Evolutionary conservation across 371 early-diverging fungal species (phyloP).

Genomic region (Mucor plumbeus): DNA sequence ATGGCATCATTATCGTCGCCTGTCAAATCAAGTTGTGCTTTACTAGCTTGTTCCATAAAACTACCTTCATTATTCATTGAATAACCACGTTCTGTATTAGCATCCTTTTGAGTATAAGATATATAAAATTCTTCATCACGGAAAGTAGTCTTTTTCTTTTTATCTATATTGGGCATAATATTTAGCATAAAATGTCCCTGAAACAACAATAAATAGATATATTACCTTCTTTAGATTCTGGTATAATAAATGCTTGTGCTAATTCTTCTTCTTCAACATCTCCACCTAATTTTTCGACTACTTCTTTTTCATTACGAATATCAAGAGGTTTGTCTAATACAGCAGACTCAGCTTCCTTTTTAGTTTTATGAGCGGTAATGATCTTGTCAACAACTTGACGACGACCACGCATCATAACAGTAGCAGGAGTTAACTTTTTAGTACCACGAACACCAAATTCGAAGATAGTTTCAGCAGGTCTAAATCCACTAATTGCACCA

Average conservation of each 20-base stretch:
- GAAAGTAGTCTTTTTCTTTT: constrained; percentile 42
- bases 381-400: constrained; percentile 64
- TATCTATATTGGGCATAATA: constrained; percentile 14
- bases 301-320: constrained; percentile 26
- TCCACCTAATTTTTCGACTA: constrained; percentile 39
- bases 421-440: constrained; percentile 73
- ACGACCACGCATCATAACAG: constrained; percentile 80
- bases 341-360: constrained; percentile 17
- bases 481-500: constrained; percentile 75
- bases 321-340: constrained; percentile 16
- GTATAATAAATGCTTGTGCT: constrained; percentile 54
- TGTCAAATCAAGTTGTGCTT: constrained; percentile 79
- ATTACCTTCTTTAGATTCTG: constrained; percentile 28
- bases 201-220: too few relatives aligned
- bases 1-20: constrained; percentile 84
- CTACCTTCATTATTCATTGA: constrained; percentile 75
- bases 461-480: constrained; percentile 92
- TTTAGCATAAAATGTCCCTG: too few relatives aligned
- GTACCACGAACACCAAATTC: constrained; percentile 87
- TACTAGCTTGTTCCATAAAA: constrained; percentile 83
- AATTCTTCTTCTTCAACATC: constrained; percentile 61
- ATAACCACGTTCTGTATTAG: constrained; percentile 92
- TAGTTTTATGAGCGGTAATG: constrained; percentile 55
- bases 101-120: constrained; percentile 84
- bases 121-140: constrained; percentile 91